Percentiles rank a stretch among this genome's conserved stretches.
These are phyloP conservation scores for Vigna radiata DNA, from an alignment of 306 rosid genomes.

Conservation along the genomic window DNA sequence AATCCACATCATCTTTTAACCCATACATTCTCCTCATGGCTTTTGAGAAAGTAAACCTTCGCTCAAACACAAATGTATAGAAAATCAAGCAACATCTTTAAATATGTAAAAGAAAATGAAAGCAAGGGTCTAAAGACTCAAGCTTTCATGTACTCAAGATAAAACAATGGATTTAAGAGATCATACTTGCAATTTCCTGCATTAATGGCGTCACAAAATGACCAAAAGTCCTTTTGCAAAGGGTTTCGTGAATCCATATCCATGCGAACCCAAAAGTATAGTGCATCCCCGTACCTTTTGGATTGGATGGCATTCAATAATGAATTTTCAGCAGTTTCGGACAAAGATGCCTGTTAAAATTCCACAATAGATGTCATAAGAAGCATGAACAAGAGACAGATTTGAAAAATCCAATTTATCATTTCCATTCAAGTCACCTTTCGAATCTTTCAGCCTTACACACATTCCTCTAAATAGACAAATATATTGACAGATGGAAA, in stretches of 20 bases:
- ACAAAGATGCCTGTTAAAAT: conserved; percentile 79
- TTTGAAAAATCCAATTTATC: not conserved
- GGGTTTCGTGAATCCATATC: conserved; percentile 79
- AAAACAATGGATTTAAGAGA: not conserved
- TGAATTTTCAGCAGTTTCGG: conserved; percentile 75
- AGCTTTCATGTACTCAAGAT: conserved; percentile 25
- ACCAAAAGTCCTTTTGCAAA: conserved; percentile 82
- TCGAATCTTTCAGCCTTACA: no score
- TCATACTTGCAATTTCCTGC: conserved; percentile 98
- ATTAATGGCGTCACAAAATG: conserved; percentile 86
- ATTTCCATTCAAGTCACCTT: conserved; percentile 14
- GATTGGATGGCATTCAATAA: conserved; percentile 74
- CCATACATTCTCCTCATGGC: conserved; percentile 88
- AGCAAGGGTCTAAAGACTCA: not conserved
- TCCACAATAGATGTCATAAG: conserved; percentile 39
- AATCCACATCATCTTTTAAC: conserved; percentile 52
- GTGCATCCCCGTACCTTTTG: conserved; percentile 77
- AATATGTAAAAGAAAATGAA: conserved; percentile 2
- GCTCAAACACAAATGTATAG: conserved; percentile 30
- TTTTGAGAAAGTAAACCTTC: conserved; percentile 83
- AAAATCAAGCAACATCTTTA: conserved; percentile 31
- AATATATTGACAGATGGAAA: not conserved
- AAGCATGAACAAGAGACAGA: conserved; percentile 3
- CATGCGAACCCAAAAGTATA: conserved; percentile 95
- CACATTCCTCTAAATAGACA: not conserved